Conservation (phyloP, 768 basidiomycete species). For the Trametopsis cervina region DNA sequence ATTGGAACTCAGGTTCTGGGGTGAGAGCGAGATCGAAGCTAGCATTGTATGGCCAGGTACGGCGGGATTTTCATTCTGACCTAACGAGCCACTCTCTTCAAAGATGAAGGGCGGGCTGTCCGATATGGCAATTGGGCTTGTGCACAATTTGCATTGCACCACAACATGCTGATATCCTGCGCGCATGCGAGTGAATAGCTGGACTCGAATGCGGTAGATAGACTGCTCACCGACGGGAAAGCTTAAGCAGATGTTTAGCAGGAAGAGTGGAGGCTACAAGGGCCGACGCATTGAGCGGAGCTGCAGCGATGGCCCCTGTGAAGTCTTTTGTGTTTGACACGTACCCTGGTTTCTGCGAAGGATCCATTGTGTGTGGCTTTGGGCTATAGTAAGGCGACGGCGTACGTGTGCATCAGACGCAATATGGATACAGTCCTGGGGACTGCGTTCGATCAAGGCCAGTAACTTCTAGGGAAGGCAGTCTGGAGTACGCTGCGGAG, state of each 20-base stretch:
- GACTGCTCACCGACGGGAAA: neutral
- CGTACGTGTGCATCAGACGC: too few relatives aligned
- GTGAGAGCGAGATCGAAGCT: neutral
- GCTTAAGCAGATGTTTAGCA: neutral
- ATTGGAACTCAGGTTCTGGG: neutral
- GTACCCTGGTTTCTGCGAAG: too few relatives aligned
- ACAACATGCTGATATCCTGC: neutral
- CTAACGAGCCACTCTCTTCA: neutral
- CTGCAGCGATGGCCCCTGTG: neutral
- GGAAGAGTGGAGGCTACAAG: neutral
- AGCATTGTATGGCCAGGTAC: neutral
- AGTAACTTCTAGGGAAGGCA: too few relatives aligned
- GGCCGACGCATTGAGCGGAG: neutral
- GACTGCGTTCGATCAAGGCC: too few relatives aligned
- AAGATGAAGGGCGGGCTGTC: neutral
- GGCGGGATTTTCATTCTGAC: neutral
- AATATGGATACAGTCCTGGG: too few relatives aligned
- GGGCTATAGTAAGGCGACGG: too few relatives aligned
- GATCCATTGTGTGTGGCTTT: too few relatives aligned
- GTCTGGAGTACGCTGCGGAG: too few relatives aligned
- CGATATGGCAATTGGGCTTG: neutral
- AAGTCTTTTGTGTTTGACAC: neutral
- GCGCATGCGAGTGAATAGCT: neutral
- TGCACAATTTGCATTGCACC: neutral
- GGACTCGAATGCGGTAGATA: neutral